Conservation (phyloP, 2,329 filamentous ascomycete species). For the Claviceps paspali region DNA sequence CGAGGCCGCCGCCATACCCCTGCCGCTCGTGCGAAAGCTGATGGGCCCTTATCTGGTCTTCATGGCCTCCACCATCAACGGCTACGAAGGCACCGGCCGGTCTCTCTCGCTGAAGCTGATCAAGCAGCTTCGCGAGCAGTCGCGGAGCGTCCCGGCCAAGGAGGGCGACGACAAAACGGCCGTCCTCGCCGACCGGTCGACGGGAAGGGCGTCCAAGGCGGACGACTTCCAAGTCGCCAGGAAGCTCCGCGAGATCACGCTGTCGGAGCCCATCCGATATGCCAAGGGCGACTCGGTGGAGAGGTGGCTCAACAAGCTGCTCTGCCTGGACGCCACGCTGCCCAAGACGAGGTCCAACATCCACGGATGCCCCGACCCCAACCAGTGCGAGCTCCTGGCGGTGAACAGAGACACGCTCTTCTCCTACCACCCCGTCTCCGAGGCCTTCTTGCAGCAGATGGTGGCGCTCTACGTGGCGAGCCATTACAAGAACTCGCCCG, state of each 20-base stretch:
- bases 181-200: constrained; percentile 62
- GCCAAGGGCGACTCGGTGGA: constrained; percentile 81
- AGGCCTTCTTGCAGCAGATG: constrained; percentile 96
- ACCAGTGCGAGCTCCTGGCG: constrained; percentile 77
- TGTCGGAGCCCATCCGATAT: constrained; percentile 90
- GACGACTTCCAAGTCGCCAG: constrained; percentile 52
- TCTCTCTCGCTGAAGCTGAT: constrained; percentile 93
- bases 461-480: constrained; percentile 93
- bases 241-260: constrained; percentile 77
- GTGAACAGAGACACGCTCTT: constrained; percentile 97
- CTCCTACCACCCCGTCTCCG: constrained; percentile 92
- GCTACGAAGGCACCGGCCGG: constrained; percentile 91
- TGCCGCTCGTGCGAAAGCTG: constrained; percentile 82
- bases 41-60: constrained; percentile 97
- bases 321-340: constrained; percentile 86
- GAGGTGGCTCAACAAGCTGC: constrained; percentile 86
- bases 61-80: constrained; percentile 98
- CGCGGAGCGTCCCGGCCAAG: constrained; percentile 38
- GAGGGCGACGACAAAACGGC: constrained; percentile 31
- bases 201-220: constrained; percentile 55
- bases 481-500: constrained; percentile 95
- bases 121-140: constrained; percentile 90
- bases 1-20: constrained; percentile 88
- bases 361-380: constrained; percentile 77
- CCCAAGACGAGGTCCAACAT: constrained; percentile 58